Conservation (phyloP, 2,329 filamentous ascomycete genomes). For the Cordyceps javanica region DNA sequence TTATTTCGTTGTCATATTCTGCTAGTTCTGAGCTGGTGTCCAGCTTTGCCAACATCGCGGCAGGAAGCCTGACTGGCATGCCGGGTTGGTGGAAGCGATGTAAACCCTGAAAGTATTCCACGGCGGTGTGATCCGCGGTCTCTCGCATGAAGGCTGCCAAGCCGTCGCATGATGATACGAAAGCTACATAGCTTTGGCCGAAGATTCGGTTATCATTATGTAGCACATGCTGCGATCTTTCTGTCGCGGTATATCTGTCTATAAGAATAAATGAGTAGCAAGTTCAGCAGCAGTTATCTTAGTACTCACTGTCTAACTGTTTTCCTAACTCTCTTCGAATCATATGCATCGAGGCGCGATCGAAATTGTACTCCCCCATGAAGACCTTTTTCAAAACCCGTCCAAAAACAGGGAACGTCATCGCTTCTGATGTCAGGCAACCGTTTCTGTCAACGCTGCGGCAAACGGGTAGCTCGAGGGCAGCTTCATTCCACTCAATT, state of each 20-base stretch:
- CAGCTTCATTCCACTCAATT: background rate
- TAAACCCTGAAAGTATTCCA: conserved; percentile 6
- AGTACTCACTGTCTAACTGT: background rate
- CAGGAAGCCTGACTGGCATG: conserved; percentile 1
- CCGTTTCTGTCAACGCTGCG: background rate
- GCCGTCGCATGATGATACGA: background rate
- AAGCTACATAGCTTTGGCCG: conserved; percentile 6
- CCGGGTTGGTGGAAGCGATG: background rate
- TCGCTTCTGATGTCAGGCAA: background rate
- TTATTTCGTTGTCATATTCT: background rate
- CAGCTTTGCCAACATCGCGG: background rate
- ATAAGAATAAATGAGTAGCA: background rate
- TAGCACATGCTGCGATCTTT: conserved; percentile 2
- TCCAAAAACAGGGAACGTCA: background rate
- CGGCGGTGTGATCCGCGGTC: background rate
- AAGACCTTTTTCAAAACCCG: conserved; percentile 1
- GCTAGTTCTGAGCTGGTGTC: background rate
- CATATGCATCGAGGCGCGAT: background rate
- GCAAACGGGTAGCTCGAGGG: background rate
- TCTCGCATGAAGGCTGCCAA: conserved; percentile 1
- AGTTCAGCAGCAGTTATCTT: background rate
- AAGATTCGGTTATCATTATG: conserved; percentile 3
- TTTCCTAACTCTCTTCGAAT: conserved; percentile 3
- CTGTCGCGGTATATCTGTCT: conserved; percentile 1
- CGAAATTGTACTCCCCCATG: background rate